These are phyloP conservation scores for Xylariaceae sp. DNA, from an alignment of 2,329 filamentous ascomycete species.

Conservation along the genomic window DNA sequence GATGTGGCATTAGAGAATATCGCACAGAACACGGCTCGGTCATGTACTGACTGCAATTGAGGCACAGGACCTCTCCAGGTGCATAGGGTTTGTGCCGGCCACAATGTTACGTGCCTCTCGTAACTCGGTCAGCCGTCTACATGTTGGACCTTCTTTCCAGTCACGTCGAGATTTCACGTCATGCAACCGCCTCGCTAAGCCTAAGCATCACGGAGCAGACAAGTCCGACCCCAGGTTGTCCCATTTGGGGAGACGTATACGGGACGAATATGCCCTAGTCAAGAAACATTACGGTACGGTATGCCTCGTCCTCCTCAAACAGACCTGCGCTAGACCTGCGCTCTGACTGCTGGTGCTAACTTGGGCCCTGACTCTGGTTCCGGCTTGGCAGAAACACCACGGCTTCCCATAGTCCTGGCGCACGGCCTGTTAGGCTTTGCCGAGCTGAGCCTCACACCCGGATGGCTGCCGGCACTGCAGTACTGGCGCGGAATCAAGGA, in stretches of 20 bases:
- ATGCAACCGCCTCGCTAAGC: conserved; percentile 4
- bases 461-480: conserved; percentile 48
- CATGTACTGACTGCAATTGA: too few species aligned
- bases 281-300: conserved; percentile 40
- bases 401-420: conserved; percentile 58
- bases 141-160: not conserved
- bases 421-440: conserved; percentile 62
- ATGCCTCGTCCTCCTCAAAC: too few species aligned
- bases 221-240: conserved; percentile 35
- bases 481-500: conserved; percentile 63
- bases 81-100: not conserved
- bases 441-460: conserved; percentile 46
- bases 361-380: too few species aligned
- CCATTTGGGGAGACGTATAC: conserved; percentile 38
- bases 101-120: too few species aligned
- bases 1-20: too few species aligned
- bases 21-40: too few species aligned
- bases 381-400: conserved; percentile 48
- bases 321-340: too few species aligned
- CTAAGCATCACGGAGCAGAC: conserved; percentile 10
- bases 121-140: not conserved
- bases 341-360: too few species aligned
- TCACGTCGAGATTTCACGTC: conserved; percentile 2
- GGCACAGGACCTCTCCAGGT: not conserved
- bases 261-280: conserved; percentile 42